These are phyloP conservation scores for Phytophthora citrophthora DNA, from an alignment of 352 stramenopile genomes.

Conservation along the genomic window DNA sequence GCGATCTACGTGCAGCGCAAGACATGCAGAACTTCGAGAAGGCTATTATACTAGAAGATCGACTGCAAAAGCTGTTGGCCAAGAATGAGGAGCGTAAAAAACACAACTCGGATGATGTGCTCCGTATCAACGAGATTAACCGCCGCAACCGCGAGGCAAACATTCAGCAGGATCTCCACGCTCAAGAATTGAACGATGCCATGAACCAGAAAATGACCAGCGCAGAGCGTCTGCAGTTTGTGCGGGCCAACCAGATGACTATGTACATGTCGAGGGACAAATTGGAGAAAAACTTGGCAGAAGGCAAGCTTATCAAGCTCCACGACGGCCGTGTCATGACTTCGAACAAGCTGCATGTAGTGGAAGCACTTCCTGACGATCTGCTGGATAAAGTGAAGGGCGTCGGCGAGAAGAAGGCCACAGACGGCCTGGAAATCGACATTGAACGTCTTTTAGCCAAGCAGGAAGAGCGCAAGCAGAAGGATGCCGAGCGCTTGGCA, in stretches of 20 bases:
- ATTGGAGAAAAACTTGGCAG: conserved; percentile 80
- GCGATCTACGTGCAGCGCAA: conserved; percentile 77
- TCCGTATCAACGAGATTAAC: conserved; percentile 90
- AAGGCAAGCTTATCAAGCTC: conserved; percentile 76
- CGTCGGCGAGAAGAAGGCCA: conserved; percentile 33
- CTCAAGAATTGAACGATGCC: conserved; percentile 71
- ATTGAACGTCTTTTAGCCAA: conserved; percentile 78
- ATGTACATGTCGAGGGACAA: conserved; percentile 88
- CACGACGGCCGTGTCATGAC: conserved; percentile 84
- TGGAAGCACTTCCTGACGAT: conserved; percentile 84
- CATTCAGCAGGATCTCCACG: conserved; percentile 83
- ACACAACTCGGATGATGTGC: conserved; percentile 81
- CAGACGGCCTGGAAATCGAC: conserved; percentile 64
- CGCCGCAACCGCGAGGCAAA: conserved; percentile 81
- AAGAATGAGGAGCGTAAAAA: conserved; percentile 77
- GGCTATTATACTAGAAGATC: conserved; percentile 72
- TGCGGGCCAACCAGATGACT: conserved; percentile 82
- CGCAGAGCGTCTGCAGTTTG: conserved; percentile 83
- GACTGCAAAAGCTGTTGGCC: conserved; percentile 61
- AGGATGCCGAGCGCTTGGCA: conserved; percentile 57
- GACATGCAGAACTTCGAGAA: conserved; percentile 91
- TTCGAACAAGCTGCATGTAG: conserved; percentile 84
- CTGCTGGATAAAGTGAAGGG: conserved; percentile 61
- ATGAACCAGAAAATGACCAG: conserved; percentile 85
- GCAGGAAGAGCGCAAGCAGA: conserved; percentile 69